Evolutionary conservation across 2,329 filamentous ascomycete genomes (phyloP).

Genomic region (Colletotrichum endophyticum): DNA sequence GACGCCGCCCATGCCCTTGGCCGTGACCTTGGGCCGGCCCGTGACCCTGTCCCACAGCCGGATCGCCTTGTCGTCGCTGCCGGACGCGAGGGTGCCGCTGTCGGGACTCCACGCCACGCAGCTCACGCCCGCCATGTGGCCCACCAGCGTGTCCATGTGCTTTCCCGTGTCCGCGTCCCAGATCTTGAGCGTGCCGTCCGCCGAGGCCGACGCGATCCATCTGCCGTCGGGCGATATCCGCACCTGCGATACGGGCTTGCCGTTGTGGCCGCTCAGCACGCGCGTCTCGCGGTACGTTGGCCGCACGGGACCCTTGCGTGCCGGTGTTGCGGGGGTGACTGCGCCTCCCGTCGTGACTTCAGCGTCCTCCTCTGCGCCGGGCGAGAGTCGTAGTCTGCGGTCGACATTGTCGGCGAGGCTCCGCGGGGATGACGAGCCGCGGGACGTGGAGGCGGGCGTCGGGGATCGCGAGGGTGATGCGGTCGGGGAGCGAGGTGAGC

Average conservation of each 20-base stretch:
- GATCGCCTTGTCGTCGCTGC: constrained; percentile 95
- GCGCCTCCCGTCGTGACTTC: constrained; percentile 23
- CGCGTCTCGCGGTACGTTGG: constrained; percentile 35
- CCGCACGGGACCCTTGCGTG: constrained; percentile 13
- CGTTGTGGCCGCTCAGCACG: constrained; percentile 77
- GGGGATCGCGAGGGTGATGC: constrained; percentile 29
- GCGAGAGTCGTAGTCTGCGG: constrained; percentile 18
- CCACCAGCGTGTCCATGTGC: constrained; percentile 87
- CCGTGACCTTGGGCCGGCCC: constrained; percentile 56
- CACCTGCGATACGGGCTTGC: constrained; percentile 76
- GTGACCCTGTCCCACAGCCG: constrained; percentile 84
- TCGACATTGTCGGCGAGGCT: constrained; percentile 18
- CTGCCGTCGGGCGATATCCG: constrained; percentile 90
- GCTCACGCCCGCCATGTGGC: constrained; percentile 90
- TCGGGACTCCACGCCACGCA: constrained; percentile 95
- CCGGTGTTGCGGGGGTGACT: constrained; percentile 22
- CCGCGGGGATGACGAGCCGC: constrained; percentile 22
- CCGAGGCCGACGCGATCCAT: constrained; percentile 89
- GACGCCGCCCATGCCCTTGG: constrained; percentile 30
- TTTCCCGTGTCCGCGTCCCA: constrained; percentile 83
- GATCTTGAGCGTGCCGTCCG: constrained; percentile 89
- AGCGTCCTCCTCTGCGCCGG: constrained; percentile 27
- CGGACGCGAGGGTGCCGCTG: constrained; percentile 84
- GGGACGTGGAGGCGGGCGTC: constrained; percentile 32
- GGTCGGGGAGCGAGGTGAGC: constrained; percentile 19